phyloP scores from a whole-genome alignment of 2,329 filamentous ascomycete species.

The Plectosphaerella plurivora region DNA sequence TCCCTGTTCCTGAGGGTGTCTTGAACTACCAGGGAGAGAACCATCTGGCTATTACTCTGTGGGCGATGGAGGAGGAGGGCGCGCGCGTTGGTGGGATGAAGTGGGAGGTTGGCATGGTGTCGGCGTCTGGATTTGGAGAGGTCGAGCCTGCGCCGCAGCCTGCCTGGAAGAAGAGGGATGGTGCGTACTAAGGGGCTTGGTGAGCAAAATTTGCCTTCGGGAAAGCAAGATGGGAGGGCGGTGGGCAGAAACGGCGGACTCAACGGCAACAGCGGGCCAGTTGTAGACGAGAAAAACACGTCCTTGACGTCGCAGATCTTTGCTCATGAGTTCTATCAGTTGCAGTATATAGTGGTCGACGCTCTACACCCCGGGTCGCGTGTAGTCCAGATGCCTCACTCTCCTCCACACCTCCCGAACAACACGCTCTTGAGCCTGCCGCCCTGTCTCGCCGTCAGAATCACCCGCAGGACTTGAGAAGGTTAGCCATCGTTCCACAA shows the following conservation, averaged over 20 bases:
- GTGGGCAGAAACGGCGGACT: too few species aligned
- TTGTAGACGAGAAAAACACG: too few species aligned
- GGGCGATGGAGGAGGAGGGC: conserved; percentile 52
- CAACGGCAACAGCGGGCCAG: too few species aligned
- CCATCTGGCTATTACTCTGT: conserved; percentile 61
- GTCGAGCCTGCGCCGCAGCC: conserved; percentile 36
- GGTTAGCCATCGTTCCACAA: conserved; percentile 2
- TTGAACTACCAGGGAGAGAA: conserved; percentile 64
- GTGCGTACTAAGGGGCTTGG: conserved; percentile 34
- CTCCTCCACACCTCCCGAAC: conserved; percentile 70
- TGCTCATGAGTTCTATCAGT: background rate
- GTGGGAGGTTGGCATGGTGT: conserved; percentile 33
- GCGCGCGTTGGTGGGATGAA: conserved; percentile 28
- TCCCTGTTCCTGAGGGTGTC: conserved; percentile 64
- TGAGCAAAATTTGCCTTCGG: too few species aligned
- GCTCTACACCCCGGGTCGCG: conserved; percentile 53
- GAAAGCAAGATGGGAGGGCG: too few species aligned
- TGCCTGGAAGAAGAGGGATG: conserved; percentile 34
- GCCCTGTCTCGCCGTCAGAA: conserved; percentile 55
- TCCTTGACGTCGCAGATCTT: background rate
- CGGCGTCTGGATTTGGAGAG: conserved; percentile 37
- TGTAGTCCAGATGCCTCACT: conserved; percentile 62
- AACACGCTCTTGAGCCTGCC: conserved; percentile 64
- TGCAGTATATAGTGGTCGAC: too few species aligned
- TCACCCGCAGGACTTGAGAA: conserved; percentile 56